These are phyloP conservation scores for Saccharata proteae DNA, from an alignment of 2,329 filamentous ascomycete genomes.

Conservation along the genomic window DNA sequence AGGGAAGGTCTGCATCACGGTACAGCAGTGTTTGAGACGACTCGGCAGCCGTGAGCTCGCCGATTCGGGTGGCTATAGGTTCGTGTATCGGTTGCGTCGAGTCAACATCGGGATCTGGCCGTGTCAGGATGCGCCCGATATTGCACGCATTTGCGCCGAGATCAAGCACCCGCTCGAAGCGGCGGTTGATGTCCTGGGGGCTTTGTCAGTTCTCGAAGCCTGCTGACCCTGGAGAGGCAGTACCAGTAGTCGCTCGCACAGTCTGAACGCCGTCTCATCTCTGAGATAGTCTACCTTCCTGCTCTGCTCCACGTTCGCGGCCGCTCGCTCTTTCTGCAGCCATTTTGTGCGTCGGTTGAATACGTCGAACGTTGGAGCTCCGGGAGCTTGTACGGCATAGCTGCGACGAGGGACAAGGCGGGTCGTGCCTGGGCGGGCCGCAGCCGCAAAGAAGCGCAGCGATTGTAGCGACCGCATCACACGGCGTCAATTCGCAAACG, in stretches of 20 bases:
- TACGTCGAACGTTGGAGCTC: constrained; percentile 70
- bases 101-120: constrained; percentile 50
- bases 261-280: constrained; percentile 74
- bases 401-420: constrained; percentile 16
- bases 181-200: constrained; percentile 77
- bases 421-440: constrained; percentile 11
- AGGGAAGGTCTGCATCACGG: constrained; percentile 62
- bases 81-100: constrained; percentile 46
- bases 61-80: constrained; percentile 59
- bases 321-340: constrained; percentile 81
- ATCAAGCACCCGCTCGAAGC: constrained; percentile 75
- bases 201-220: constrained; percentile 1
- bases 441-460: neutral
- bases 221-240: neutral
- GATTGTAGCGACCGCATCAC: too few species aligned
- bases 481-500: too few species aligned
- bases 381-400: constrained; percentile 70
- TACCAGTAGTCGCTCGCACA: constrained; percentile 78
- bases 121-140: constrained; percentile 67
- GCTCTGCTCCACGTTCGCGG: constrained; percentile 54
- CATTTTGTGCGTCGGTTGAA: constrained; percentile 85
- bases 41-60: constrained; percentile 67
- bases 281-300: constrained; percentile 83
- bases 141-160: constrained; percentile 94
- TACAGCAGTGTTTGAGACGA: constrained; percentile 66